Base-by-base conservation (phyloP, 2,329 filamentous ascomycete genomes). In the Diaporthe sp. region DNA sequence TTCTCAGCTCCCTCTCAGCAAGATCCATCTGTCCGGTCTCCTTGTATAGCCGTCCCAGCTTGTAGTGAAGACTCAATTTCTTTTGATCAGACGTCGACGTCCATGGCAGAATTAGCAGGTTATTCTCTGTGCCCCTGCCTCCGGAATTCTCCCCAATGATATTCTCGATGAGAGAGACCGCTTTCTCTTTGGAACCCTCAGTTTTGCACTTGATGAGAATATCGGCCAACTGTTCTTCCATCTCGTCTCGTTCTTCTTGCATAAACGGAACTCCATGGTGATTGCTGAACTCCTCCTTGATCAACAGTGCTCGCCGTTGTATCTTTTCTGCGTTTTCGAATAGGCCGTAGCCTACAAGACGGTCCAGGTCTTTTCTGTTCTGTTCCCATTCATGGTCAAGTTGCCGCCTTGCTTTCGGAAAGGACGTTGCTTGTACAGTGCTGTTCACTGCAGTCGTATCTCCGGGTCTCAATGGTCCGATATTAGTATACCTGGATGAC, bases 31-130 rank as follows among this genome's bases (percentile, higher is more conserved):
- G 70, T 8, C 25, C 5, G 17, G 39, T 73, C 2, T 73, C 70
- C 63, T 75, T 75, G 63, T 56, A 75, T 6, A 70, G 63, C n/a
- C 56, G 30, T 13, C 70, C 73, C 7, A 75, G 27, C 17, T 73
- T 73, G 12, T 44, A 53, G n/a, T 69, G 73, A 5, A 75, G 39
- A 25, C 37, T 47, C 8, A 69, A 6, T 9, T n/a, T 22, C 25
- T 30, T 42, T 4, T 55, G 44, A 1, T 19, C 22, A 9, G 37
- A 25, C 4, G n/a, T 12, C 22, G n/a, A 12, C 3, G 61, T 25
- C 1, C 7, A 5, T 0, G 35, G 50, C 1, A n/a, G 30, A 0
- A 25, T 22, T 10, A 35, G 44, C 1, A 27, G 13, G 17, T 22
- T 30, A 4, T 27, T 7, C 3, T 35, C 58, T n/a, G 22, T 13